phyloP scores from a whole-genome alignment of 2,329 filamentous ascomycete genomes.

The Lanzia echinophila region DNA sequence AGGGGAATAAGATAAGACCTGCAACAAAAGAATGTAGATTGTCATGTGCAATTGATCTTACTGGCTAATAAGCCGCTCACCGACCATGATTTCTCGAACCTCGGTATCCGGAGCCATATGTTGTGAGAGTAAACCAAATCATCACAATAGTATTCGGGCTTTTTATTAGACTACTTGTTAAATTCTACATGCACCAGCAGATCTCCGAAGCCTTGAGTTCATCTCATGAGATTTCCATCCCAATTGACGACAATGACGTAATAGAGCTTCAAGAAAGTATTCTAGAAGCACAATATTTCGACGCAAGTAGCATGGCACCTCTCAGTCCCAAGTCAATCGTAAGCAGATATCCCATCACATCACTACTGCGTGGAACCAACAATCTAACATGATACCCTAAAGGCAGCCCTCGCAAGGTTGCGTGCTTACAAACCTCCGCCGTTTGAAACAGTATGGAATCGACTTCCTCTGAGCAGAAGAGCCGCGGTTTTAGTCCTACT shows the following conservation, averaged over 20 bases:
- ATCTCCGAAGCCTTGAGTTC: neutral
- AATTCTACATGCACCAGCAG: neutral
- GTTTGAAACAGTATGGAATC: slow-evolving; percentile 54
- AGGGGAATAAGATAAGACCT: no score
- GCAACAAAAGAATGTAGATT: no score
- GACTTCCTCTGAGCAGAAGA: slow-evolving; percentile 56
- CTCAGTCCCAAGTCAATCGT: slow-evolving; percentile 27
- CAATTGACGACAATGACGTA: slow-evolving; percentile 31
- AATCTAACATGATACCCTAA: neutral
- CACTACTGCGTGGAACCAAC: neutral
- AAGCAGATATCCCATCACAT: slow-evolving; percentile 12
- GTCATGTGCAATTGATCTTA: no score
- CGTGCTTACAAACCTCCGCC: slow-evolving; percentile 54
- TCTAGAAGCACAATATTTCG: slow-evolving; percentile 29
- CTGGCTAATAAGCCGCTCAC: no score
- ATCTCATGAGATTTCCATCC: neutral
- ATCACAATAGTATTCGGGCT: neutral
- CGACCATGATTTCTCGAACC: no score
- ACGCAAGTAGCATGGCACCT: slow-evolving; percentile 30
- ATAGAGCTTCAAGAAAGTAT: slow-evolving; percentile 24
- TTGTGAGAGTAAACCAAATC: no score
- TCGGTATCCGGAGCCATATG: no score
- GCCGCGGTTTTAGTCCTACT: slow-evolving; percentile 85
- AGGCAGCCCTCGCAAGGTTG: slow-evolving; percentile 45
- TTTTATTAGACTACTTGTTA: neutral